Evolutionary conservation across 1,284 basidiomycete species (phyloP), one percentile per base, ranked within the genome.

Genomic region (Flammula alnicola): DNA sequence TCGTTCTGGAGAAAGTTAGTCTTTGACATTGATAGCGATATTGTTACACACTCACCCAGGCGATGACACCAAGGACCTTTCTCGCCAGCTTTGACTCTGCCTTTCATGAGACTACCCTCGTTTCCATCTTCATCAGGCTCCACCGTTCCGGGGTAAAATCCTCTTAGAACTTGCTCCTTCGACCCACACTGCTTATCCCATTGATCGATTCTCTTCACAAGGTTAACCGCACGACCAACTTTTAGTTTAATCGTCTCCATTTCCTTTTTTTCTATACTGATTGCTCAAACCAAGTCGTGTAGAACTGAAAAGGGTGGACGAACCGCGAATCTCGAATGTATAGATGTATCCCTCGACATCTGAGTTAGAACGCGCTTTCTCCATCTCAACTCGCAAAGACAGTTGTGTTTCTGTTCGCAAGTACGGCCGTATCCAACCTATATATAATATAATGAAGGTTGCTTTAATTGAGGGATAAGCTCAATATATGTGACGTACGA

Each of bases 301-400:
- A 33, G 42, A 11, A 40, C n/a, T 7, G 11, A 32, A 26, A 35
- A 31, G 33, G 20, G 26, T 14, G 22, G 36, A 43, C 56, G 32
- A 62, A 86, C 86, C 84, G 62, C 80, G 76, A 50, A 91, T 86
- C 65, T 91, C 84, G 62, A 85, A 90, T 0, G 83, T 79, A 55
- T 92, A 92, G 43, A 92, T 91, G 58, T 88, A 91, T 0, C 89
- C 89, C 2, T 74, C 66, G 14, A 74, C 75, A 57, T 92, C 89
- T 5, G 78, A 73, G 2, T 60, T 40, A 1, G 87, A 82, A 1
- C 71, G 71, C n/a, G 78, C 62, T 52, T 83, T 86, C 62, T 83
- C 81, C 87, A 92, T 91, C 54, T 87, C 86, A 19, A 75, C 72
- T 47, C 82, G 77, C 35, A 92, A 64, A 2, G 81, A 76, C 26